Percentiles rank a stretch among this genome's conserved stretches.
Evolutionary conservation across 1,284 basidiomycete genomes (phyloP).

Genomic region (Trichosporon ovoides): DNA sequence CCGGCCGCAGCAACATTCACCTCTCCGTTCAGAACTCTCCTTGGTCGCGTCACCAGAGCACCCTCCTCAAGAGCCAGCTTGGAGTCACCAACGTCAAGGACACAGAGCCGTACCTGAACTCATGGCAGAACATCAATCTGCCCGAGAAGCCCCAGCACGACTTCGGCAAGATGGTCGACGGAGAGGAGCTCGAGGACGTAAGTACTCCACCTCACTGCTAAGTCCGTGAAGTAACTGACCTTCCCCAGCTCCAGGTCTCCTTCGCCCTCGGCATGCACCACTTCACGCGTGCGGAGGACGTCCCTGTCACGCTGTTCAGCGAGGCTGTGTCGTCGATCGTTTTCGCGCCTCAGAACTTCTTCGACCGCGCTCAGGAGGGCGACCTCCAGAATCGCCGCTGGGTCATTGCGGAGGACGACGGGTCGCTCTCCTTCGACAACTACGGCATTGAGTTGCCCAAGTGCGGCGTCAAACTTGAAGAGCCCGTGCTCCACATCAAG

Average conservation of each 20-base stretch:
- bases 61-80: slow-evolving; percentile 34
- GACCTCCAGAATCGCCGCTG: too few species aligned
- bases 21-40: slow-evolving; percentile 32
- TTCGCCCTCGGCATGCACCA: slow-evolving; percentile 54
- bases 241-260: slow-evolving; percentile 17
- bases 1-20: slow-evolving; percentile 26
- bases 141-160: slow-evolving; percentile 59
- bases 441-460: too few species aligned
- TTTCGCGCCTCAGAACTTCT: slow-evolving; percentile 61
- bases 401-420: too few species aligned
- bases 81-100: slow-evolving; percentile 54
- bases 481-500: too few species aligned
- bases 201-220: slow-evolving; percentile 23
- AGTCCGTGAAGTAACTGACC: too few species aligned
- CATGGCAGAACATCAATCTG: slow-evolving; percentile 59
- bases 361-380: slow-evolving; percentile 25
- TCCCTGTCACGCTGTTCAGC: slow-evolving; percentile 59
- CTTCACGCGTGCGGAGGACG: slow-evolving; percentile 54
- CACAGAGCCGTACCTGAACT: slow-evolving; percentile 59
- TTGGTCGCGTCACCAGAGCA: slow-evolving; percentile 12
- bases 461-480: too few species aligned
- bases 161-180: slow-evolving; percentile 40
- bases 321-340: slow-evolving; percentile 57
- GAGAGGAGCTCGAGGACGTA: slow-evolving; percentile 42
- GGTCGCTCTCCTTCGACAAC: too few species aligned